Base-by-base conservation (phyloP, 2,329 filamentous ascomycete species). In the Penicillium sp. region DNA sequence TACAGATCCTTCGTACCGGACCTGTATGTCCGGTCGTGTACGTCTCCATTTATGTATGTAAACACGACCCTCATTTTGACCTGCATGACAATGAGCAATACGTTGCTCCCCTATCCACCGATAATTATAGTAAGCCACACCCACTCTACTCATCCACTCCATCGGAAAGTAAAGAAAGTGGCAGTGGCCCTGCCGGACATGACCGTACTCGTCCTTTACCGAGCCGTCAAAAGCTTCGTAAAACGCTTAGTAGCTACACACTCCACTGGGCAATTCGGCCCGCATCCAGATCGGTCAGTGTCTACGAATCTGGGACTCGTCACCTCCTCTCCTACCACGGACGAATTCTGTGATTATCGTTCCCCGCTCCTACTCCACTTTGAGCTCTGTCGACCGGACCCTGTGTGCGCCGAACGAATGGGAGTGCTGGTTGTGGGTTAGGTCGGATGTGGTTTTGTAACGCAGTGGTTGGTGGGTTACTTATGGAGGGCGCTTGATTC, bases 341-440 rank as follows among this genome's bases (percentile, higher is more conserved):
- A 42, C 16, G 3, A 21, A 22, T 13, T 22, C 19, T 10, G 39
- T 13, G 19, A 22, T 2, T 42, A 13, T 22, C 11, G 19, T 22
- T 49, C 47, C 47, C 27, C 26, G 29, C 35, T n/a, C 27, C 14
- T 19, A 21, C 48, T 27, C 52, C 43, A 49, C 45, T 24, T 19
- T 19, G 33, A 49, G 45, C 45, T 58, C n/a, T 29, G 29, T 57
- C 42, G 52, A 47, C 47, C 53, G 46, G 53, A 49, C 55, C 52
- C 49, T 56, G 52, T 33, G 22, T 39, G 43, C 8, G 13, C 51
- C 51, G 46, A 45, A 44, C 37, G 26, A 54, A 52, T 49, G 11
- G 39, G 39, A 22, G 24, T 19, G 35, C 14, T n/a, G 35, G 2
- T 7, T 5, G 46, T 56, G 54, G 50, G 26, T 31, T 57, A 45